These are phyloP conservation scores for Penicillium janthinellum DNA, from an alignment of 2,329 filamentous ascomycete genomes.

Conservation along the genomic window DNA sequence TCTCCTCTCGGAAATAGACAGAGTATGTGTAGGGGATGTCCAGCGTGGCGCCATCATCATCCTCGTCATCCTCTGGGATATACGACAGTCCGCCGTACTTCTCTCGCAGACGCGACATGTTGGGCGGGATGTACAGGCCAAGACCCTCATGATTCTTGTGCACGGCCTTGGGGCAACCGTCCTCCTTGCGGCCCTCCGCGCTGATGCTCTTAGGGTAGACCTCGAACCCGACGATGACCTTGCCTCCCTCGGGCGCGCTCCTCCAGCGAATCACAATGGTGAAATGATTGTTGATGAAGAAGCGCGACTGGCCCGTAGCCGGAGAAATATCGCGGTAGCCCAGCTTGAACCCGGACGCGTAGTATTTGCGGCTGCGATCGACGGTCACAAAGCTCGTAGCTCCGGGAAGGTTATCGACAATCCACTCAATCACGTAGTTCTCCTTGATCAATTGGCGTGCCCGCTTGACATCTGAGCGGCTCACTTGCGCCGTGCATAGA, in stretches of 20 bases:
- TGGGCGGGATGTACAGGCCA: conserved; percentile 68
- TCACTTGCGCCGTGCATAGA: conserved; percentile 70
- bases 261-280: conserved; percentile 81
- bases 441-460: conserved; percentile 73
- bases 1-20: conserved; percentile 84
- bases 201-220: conserved; percentile 85
- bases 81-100: conserved; percentile 64
- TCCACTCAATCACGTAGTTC: conserved; percentile 89
- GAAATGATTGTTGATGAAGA: conserved; percentile 85
- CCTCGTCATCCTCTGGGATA: conserved; percentile 57
- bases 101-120: conserved; percentile 58
- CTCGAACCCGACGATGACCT: conserved; percentile 85
- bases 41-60: conserved; percentile 66
- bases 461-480: conserved; percentile 64
- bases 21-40: conserved; percentile 85
- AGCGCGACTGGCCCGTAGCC: conserved; percentile 61
- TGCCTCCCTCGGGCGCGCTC: conserved; percentile 69
- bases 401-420: conserved; percentile 86
- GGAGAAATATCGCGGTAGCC: conserved; percentile 71
- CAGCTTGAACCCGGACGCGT: conserved; percentile 85
- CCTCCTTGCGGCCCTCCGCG: conserved; percentile 60
- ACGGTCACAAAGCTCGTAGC: conserved; percentile 86
- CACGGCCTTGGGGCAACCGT: conserved; percentile 69
- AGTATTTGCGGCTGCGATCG: conserved; percentile 83
- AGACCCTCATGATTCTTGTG: conserved; percentile 65